Conservation (phyloP, 352 stramenopile species). For the Globisporangium paroecandrum region DNA sequence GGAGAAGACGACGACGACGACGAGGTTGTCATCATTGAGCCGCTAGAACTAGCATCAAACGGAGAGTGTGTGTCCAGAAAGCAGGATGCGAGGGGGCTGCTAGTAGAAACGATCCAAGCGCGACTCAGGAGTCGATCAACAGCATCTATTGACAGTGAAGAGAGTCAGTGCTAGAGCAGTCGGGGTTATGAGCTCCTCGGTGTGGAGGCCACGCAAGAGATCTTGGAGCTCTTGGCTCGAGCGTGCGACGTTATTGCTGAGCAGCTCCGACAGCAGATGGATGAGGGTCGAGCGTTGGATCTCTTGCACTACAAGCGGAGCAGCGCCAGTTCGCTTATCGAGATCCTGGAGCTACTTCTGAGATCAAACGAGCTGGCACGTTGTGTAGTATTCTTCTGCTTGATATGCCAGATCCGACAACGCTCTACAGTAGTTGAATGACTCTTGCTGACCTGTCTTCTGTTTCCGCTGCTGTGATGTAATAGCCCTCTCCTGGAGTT, state of each 20-base stretch:
- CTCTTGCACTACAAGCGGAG: not conserved
- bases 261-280: not conserved
- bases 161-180: not conserved
- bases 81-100: not conserved
- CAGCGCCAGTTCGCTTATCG: not conserved
- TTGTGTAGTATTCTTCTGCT: not conserved
- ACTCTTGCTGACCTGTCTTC: not conserved
- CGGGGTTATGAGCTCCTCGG: not conserved
- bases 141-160: not conserved
- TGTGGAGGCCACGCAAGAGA: not conserved
- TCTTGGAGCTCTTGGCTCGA: not conserved
- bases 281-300: not conserved
- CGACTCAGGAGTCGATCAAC: not conserved
- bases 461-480: not conserved
- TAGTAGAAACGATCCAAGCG: not conserved
- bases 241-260: not conserved
- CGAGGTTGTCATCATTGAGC: not conserved
- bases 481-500: not conserved
- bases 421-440: not conserved
- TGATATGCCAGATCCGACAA: not conserved
- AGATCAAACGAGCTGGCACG: not conserved
- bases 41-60: not conserved
- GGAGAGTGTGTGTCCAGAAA: not conserved
- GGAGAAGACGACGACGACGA: not conserved
- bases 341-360: not conserved